Evolutionary conservation across 2,329 filamentous ascomycete genomes (phyloP).

Genomic region (Coniochaeta ligniaria): DNA sequence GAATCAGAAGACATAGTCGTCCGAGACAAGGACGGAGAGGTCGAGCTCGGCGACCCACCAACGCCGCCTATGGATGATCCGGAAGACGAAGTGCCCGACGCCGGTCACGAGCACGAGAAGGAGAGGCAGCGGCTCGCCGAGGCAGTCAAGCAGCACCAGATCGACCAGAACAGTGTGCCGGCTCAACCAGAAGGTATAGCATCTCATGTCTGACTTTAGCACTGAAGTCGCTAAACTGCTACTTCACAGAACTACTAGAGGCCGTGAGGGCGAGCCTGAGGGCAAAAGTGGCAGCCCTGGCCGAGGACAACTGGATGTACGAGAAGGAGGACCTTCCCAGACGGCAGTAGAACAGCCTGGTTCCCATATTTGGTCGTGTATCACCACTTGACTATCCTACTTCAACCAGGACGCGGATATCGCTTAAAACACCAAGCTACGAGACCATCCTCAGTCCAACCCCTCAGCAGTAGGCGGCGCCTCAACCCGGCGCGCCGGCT

Average conservation of each 20-base stretch:
- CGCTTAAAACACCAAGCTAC: background rate
- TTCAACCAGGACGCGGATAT: background rate
- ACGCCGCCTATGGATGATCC: slow-evolving; percentile 45
- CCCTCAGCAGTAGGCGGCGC: slow-evolving; percentile 49
- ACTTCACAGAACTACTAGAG: slow-evolving; percentile 55
- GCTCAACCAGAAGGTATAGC: slow-evolving; percentile 59
- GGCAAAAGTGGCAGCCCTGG: slow-evolving; percentile 64
- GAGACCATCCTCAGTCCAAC: slow-evolving; percentile 38
- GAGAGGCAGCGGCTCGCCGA: slow-evolving; percentile 55
- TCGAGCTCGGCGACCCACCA: slow-evolving; percentile 51
- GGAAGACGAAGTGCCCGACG: slow-evolving; percentile 48
- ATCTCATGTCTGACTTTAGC: background rate
- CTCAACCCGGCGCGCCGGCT: slow-evolving; percentile 35
- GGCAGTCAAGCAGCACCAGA: slow-evolving; percentile 53
- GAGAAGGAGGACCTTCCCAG: slow-evolving; percentile 55
- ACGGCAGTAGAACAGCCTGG: slow-evolving; percentile 12
- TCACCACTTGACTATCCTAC: background rate
- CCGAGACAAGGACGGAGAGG: slow-evolving; percentile 54
- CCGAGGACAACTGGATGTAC: slow-evolving; percentile 90
- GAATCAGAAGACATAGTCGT: slow-evolving; percentile 50
- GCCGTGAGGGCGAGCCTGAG: slow-evolving; percentile 62
- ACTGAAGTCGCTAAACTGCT: background rate
- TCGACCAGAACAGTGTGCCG: slow-evolving; percentile 44
- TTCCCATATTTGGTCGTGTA: background rate
- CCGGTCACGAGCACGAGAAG: slow-evolving; percentile 49